Percentiles rank a stretch among this genome's conserved stretches.
These are phyloP conservation scores for Chlamydomonas applanata DNA, from an alignment of 139 green algal genomes.

Conservation along the genomic window DNA sequence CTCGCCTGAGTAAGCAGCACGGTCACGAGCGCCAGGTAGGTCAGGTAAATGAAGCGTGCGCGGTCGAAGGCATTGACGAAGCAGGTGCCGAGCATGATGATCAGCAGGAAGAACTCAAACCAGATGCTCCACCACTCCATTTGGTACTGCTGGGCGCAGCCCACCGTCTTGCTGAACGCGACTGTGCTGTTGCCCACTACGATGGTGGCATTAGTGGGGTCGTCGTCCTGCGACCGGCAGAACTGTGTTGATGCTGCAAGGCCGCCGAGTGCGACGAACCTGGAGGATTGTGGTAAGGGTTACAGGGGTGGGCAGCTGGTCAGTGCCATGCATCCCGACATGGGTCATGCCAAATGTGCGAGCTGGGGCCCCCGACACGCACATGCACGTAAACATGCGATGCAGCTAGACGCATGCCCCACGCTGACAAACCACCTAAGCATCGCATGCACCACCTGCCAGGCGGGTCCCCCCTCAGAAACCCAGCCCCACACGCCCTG, in stretches of 20 bases:
- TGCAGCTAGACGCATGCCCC: not conserved
- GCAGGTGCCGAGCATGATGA: conserved; percentile 17
- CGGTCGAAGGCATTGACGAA: conserved; percentile 27
- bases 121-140: conserved; percentile 31
- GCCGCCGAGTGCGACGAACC: conserved; percentile 23
- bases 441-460: not conserved
- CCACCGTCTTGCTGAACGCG: not conserved
- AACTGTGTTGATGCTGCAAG: conserved; percentile 19
- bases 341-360: not conserved
- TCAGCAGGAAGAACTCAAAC: conserved; percentile 33
- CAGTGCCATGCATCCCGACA: not conserved
- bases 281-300: not conserved
- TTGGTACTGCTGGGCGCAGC: conserved; percentile 19
- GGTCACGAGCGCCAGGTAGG: conserved; percentile 24
- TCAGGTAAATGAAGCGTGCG: conserved; percentile 30
- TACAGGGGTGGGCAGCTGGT: not conserved
- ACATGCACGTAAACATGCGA: no score
- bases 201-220: not conserved
- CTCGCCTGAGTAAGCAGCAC: conserved; percentile 12
- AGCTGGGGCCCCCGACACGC: not conserved
- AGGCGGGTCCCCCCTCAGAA: not conserved
- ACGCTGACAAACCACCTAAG: not conserved
- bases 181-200: not conserved
- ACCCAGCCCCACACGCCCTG: not conserved
- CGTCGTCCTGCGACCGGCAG: not conserved